These are phyloP conservation scores for Salvia rosmarinus DNA, from an alignment of 257 asterid genomes.

Conservation along the genomic window DNA sequence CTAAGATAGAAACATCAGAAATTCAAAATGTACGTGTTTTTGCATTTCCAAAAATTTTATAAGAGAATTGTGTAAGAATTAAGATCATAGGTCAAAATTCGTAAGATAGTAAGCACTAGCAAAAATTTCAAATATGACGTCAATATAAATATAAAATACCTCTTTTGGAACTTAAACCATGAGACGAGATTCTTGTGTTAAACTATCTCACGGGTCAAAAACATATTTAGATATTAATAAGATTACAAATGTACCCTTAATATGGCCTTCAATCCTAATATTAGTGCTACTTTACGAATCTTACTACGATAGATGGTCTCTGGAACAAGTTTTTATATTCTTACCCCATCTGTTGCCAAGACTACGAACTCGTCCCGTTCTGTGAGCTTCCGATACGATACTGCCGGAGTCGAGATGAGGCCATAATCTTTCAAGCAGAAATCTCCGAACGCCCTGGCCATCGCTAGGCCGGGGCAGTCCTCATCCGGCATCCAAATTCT, in stretches of 20 bases:
- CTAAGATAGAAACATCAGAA: slow-evolving; percentile 29
- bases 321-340: background rate
- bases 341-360: slow-evolving; percentile 93
- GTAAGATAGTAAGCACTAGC: too few species aligned
- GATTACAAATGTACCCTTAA: too few species aligned
- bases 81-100: too few species aligned
- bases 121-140: too few species aligned
- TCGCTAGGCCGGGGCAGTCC: slow-evolving; percentile 93
- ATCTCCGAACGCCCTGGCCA: slow-evolving; percentile 94
- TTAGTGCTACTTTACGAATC: too few species aligned
- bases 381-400: slow-evolving; percentile 59
- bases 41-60: background rate
- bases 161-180: background rate
- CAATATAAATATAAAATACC: too few species aligned
- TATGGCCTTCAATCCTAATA: too few species aligned
- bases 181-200: background rate
- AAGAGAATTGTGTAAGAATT: too few species aligned
- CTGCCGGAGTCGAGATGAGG: slow-evolving; percentile 71
- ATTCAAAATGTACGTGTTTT: background rate
- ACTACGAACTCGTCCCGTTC: slow-evolving; percentile 76
- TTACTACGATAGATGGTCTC: too few species aligned
- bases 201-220: too few species aligned
- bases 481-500: slow-evolving; percentile 91
- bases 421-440: slow-evolving; percentile 85
- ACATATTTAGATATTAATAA: too few species aligned